Evolutionary conservation across 2,329 filamentous ascomycete genomes (phyloP), one percentile per base, ranked within the genome.

Genomic region (Cryphonectria radicalis): DNA sequence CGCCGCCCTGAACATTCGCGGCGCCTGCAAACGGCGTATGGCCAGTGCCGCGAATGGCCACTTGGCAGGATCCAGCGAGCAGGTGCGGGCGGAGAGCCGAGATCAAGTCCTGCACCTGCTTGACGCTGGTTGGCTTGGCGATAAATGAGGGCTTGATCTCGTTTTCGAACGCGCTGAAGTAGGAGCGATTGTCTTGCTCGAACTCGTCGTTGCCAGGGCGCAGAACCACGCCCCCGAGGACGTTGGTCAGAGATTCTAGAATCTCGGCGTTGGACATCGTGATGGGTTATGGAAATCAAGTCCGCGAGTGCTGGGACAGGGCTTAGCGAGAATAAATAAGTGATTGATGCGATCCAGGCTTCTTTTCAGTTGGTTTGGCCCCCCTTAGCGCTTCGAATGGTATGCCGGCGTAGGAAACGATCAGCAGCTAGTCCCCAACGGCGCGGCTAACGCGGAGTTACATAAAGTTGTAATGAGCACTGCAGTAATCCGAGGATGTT

Each of bases 1-100:
- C 40, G n/a, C 74, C 75, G 5, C 60, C 35, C n/a, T 74, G 60
- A 4, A 75, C 63, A 55, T 75, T 76, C 37, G 75, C 72, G 37
- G 68, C 72, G 2, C 73, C 74, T 28, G 75, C 64, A 55, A 72
- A 73, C 1, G 72, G 73, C 25, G 71, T 73, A 25, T 73, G 70
- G 28, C 75, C 74, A 19, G 64, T 55, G 1, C 74, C 72, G 65
- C 75, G 72, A 42, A 75, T 68, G 14, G 75, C 74, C 19, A 73
- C 50, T 19, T 69, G 68, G 55, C 70, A 73, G 3, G 46, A 66
- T 42, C 72, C 68, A 3, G 72, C 67, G 22, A 74, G 63, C 28
- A 75, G 60, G 55, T 73, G 68, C 3, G 73, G 70, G 25, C 74
- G 70, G 4, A 75, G 70, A 53, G 22, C 19, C 1, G 22, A 53